These are phyloP conservation scores for Purpureocillium takamizusanense DNA, from an alignment of 2,329 filamentous ascomycete species.

Conservation along the genomic window DNA sequence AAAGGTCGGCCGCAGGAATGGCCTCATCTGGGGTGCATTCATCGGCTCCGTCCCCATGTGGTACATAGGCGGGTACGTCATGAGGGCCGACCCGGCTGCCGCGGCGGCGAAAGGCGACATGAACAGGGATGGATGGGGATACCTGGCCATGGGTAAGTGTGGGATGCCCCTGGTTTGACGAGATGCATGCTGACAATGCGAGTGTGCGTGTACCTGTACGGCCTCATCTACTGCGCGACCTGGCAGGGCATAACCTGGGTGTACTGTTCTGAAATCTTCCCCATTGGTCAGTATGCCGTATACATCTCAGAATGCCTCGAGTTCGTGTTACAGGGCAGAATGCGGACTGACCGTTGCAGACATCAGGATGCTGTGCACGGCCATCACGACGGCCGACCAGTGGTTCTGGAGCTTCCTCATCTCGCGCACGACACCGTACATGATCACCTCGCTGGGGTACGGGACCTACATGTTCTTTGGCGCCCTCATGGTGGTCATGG, in stretches of 20 bases:
- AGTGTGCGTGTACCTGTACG: constrained; percentile 32
- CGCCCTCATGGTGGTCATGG: constrained; percentile 30
- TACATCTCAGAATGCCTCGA: no score
- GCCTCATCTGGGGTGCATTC: constrained; percentile 29
- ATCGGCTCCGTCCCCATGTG: constrained; percentile 29
- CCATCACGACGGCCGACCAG: constrained; percentile 23
- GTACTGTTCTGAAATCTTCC: constrained; percentile 39
- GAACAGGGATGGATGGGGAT: constrained; percentile 28
- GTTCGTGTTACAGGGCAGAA: no score
- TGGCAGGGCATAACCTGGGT: constrained; percentile 35
- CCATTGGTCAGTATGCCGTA: constrained; percentile 5
- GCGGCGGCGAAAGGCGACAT: constrained; percentile 36
- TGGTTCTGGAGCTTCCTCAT: constrained; percentile 32
- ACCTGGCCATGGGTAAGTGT: constrained; percentile 32
- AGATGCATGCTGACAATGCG: neutral
- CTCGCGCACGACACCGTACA: constrained; percentile 28
- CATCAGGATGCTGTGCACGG: constrained; percentile 24
- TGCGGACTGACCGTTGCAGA: constrained; percentile 9
- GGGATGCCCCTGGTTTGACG: neutral
- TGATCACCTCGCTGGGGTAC: constrained; percentile 32
- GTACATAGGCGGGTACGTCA: constrained; percentile 29
- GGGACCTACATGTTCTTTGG: constrained; percentile 47
- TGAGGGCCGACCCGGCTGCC: constrained; percentile 19
- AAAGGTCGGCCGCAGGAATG: constrained; percentile 35
- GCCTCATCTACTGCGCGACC: constrained; percentile 25